Conservation (phyloP, 257 asterid species). For the Coffea canephora region DNA sequence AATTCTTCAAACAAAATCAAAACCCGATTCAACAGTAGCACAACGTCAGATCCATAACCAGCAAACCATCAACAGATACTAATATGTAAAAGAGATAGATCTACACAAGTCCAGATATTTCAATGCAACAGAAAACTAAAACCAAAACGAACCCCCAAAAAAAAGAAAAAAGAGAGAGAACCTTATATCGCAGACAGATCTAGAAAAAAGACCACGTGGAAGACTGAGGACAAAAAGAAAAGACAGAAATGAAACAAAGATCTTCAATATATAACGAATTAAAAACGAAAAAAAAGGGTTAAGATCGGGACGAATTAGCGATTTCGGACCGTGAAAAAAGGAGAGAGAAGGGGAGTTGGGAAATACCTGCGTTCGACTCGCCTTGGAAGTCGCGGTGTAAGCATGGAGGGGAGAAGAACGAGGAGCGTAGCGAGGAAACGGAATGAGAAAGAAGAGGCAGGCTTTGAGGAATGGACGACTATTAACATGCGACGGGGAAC, state of each 20-base stretch:
- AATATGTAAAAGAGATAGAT: not conserved
- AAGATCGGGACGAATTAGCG: not conserved
- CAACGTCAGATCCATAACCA: not conserved
- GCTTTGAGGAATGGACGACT: not conserved
- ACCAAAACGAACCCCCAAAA: no score
- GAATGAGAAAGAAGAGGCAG: not conserved
- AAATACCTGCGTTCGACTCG: slow-evolving; percentile 12
- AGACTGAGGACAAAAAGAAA: not conserved
- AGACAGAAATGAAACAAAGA: not conserved
- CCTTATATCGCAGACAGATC: not conserved
- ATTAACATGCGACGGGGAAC: no score
- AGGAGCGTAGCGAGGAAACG: not conserved
- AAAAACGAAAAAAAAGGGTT: not conserved
- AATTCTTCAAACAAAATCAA: not conserved
- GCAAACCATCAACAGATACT: not conserved
- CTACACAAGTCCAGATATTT: not conserved
- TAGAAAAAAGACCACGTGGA: not conserved
- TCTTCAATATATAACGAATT: not conserved
- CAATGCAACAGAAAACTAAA: no score
- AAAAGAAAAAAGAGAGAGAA: not conserved
- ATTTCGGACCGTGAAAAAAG: not conserved
- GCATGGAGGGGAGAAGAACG: not conserved
- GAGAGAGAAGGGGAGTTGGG: not conserved
- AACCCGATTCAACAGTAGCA: not conserved
- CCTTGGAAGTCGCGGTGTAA: slow-evolving; percentile 7